Percentiles rank a stretch among this genome's conserved stretches.
These are phyloP conservation scores for Melaleuca quinquenervia DNA, from an alignment of 345 rosid genomes.

Conservation along the genomic window DNA sequence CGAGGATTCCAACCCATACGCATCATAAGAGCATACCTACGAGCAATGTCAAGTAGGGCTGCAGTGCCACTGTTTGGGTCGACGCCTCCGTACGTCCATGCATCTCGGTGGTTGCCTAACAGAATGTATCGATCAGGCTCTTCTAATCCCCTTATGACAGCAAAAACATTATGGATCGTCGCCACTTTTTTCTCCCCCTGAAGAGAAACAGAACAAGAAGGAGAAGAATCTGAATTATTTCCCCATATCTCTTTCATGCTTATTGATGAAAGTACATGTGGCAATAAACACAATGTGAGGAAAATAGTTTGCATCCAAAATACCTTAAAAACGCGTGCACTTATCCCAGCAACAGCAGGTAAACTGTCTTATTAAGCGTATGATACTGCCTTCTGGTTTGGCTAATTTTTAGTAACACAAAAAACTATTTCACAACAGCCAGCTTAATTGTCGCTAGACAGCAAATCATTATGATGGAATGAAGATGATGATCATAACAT, in stretches of 20 bases:
- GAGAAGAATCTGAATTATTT: neutral
- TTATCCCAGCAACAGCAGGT: neutral
- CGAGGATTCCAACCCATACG: constrained; percentile 81
- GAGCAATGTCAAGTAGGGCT: constrained; percentile 80
- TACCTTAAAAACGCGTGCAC: neutral
- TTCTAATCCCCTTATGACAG: constrained; percentile 57
- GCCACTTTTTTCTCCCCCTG: constrained; percentile 72
- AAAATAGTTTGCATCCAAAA: neutral
- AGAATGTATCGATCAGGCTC: constrained; percentile 82
- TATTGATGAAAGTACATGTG: neutral
- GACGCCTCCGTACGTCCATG: constrained; percentile 98
- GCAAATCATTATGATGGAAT: neutral
- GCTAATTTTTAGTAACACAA: neutral
- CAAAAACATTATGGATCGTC: constrained; percentile 55
- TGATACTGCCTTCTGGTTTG: neutral
- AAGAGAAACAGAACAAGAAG: constrained; percentile 7
- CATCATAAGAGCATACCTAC: constrained; percentile 54
- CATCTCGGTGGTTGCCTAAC: constrained; percentile 91
- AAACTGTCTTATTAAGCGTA: neutral
- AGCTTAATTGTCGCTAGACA: neutral
- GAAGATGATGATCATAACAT: neutral
- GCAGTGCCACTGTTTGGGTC: constrained; percentile 99
- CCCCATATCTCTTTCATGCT: neutral
- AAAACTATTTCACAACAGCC: neutral
- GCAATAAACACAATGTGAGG: neutral